phyloP scores from a whole-genome alignment of 2,329 filamentous ascomycete species.

The Aspergillus melleus region DNA sequence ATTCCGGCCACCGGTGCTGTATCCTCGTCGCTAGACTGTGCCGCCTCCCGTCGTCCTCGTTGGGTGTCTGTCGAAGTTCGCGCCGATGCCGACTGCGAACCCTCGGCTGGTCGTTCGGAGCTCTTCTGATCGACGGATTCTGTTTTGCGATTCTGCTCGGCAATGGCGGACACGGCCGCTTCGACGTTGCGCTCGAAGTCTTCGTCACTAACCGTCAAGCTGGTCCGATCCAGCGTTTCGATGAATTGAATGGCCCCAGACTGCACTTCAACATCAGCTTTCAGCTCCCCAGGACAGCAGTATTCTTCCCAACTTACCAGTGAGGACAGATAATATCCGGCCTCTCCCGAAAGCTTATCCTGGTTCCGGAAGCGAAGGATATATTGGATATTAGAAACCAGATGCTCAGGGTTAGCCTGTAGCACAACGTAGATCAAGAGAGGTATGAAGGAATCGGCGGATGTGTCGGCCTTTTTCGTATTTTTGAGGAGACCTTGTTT shows the following conservation, averaged over 20 bases:
- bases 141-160: conserved; percentile 74
- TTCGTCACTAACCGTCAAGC: conserved; percentile 86
- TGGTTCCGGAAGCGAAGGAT: conserved; percentile 96
- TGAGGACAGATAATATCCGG: conserved; percentile 96
- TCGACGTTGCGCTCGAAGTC: conserved; percentile 98
- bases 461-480: conserved; percentile 81
- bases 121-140: conserved; percentile 45
- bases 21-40: conserved; percentile 61
- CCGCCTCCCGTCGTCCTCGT: conserved; percentile 41
- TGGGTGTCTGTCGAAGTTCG: conserved; percentile 62
- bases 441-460: conserved; percentile 93
- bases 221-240: conserved; percentile 92
- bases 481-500: conserved; percentile 74
- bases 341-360: conserved; percentile 95
- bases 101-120: conserved; percentile 49
- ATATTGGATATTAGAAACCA: conserved; percentile 97
- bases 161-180: conserved; percentile 90
- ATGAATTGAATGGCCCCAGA: conserved; percentile 89
- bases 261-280: conserved; percentile 22
- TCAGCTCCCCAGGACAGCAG: not conserved
- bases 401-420: conserved; percentile 88
- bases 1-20: conserved; percentile 80
- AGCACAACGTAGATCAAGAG: conserved; percentile 94
- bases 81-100: conserved; percentile 57
- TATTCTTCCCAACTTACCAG: conserved; percentile 56